Percentiles rank a stretch among this genome's conserved stretches.
Evolutionary conservation across 208 protist species (phyloP).

Genomic region (Acanthamoeba pearcei): DNA sequence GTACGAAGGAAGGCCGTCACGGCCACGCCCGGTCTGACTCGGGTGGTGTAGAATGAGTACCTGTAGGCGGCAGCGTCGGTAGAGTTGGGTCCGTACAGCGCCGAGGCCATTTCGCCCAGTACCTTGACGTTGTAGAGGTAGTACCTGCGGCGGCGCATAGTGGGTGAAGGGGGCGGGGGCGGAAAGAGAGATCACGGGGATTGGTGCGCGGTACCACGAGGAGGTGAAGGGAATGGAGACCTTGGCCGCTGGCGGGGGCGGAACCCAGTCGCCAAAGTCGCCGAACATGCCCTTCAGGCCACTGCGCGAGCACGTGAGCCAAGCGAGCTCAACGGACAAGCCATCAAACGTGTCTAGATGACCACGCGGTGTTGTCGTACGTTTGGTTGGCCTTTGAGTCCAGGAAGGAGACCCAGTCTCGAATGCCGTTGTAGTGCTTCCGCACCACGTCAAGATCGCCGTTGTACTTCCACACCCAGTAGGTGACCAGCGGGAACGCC

Average conservation of each 20-base stretch:
- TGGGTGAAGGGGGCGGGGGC: background rate
- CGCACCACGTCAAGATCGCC: background rate
- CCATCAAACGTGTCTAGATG: background rate
- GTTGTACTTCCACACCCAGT: constrained; percentile 30
- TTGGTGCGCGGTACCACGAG: background rate
- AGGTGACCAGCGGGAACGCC: constrained; percentile 66
- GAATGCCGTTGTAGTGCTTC: constrained; percentile 5
- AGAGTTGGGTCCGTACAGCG: background rate
- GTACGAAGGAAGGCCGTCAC: too few species aligned
- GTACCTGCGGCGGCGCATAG: background rate
- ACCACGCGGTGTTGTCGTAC: background rate
- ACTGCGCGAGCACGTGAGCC: constrained; percentile 9
- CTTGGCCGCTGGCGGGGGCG: constrained; percentile 61
- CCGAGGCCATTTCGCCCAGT: constrained; percentile 11
- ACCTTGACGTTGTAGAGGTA: constrained; percentile 55
- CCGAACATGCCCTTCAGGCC: constrained; percentile 60
- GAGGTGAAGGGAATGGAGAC: constrained; percentile 44
- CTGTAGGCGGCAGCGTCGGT: background rate
- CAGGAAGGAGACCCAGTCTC: background rate
- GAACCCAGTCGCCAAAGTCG: constrained; percentile 75
- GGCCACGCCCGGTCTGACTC: too few species aligned
- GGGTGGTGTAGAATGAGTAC: background rate
- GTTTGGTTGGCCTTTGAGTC: background rate
- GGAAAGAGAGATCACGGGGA: too few species aligned
- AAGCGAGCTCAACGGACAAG: background rate